Evolutionary conservation across 2,329 filamentous ascomycete species (phyloP), one percentile per base, ranked within the genome.

Genomic region (Botrytis tulipae): DNA sequence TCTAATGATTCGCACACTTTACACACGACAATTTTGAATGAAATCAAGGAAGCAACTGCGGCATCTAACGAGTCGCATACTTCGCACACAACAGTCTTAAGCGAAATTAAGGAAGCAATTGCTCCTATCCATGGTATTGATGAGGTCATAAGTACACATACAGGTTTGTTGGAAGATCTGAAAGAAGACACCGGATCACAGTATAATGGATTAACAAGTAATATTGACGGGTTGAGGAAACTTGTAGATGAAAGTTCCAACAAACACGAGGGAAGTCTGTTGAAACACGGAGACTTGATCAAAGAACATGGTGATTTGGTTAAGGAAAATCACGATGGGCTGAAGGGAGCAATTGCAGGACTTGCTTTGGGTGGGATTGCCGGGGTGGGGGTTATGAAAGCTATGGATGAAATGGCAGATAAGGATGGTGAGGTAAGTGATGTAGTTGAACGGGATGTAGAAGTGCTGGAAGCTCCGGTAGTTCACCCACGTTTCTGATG

Each of bases 301-400:
- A 74, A 63, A 18, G 74, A 68, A 6, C 75, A 78, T 51, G 70
- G 74, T 6, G 73, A 67, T 9, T 35, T 77, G 0, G 74, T 79
- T 7, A 80, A 75, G 42, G 76, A 77, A 25, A 74, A 79, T 8
- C 78, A 79, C 35, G 72, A 76, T 22, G 73, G 76, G 16, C 76
- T 76, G 5, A 78, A 77, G 61, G 73, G 70, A 16, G 74, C 76
- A 0, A 75, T 79, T 63, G 77, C 77, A 0, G 74, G 75, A 10
- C 74, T 80, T 57, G 71, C 73, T 40, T 68, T 70, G 35, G 77
- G 77, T 73, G 76, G 75, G 4, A 76, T 77, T 62, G 76, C 72
- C 18, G 72, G 69, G 8, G 61, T 71, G 42, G 46, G 9, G 2
- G 37, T 48, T 22, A 44, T 57, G 32, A 65, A 67, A 37, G 61